Evolutionary conservation across 2,329 filamentous ascomycete species (phyloP).

Genomic region (Pseudocercospora crystallina): DNA sequence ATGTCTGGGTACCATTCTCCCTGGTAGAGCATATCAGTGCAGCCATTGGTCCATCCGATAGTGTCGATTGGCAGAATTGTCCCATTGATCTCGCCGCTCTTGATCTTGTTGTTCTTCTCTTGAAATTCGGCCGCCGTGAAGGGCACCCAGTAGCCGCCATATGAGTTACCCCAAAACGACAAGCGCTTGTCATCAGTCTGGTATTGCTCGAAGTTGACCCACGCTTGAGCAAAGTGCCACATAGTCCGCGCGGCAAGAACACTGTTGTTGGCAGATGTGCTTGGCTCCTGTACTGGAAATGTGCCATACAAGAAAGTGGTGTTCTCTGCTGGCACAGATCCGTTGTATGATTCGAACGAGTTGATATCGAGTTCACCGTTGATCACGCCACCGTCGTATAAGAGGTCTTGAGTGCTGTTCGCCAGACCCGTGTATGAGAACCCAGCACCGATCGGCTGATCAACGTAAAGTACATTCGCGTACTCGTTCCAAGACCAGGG

Average conservation of each 20-base stretch:
- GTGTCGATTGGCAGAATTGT: constrained; percentile 59
- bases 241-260: constrained; percentile 42
- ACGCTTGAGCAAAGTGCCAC: constrained; percentile 63
- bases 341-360: constrained; percentile 15
- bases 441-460: constrained; percentile 59
- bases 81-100: constrained; percentile 31
- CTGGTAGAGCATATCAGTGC: constrained; percentile 63
- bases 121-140: constrained; percentile 57
- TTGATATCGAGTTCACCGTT: constrained; percentile 32
- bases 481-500: constrained; percentile 60
- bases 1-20: constrained; percentile 56
- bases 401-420: constrained; percentile 59
- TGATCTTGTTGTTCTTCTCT: constrained; percentile 59
- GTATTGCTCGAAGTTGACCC: constrained; percentile 26
- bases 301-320: constrained; percentile 25
- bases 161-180: constrained; percentile 27
- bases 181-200: constrained; percentile 18
- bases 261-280: constrained; percentile 18
- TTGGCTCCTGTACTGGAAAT: constrained; percentile 19
- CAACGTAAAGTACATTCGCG: constrained; percentile 61
- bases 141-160: constrained; percentile 62
- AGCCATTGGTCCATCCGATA: constrained; percentile 69
- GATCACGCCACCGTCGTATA: constrained; percentile 34
- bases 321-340: constrained; percentile 19
- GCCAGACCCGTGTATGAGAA: constrained; percentile 59